Evolutionary conservation across 2,329 filamentous ascomycete species (phyloP), one percentile per base, ranked within the genome.

Genomic region (Didymella lethalis): DNA sequence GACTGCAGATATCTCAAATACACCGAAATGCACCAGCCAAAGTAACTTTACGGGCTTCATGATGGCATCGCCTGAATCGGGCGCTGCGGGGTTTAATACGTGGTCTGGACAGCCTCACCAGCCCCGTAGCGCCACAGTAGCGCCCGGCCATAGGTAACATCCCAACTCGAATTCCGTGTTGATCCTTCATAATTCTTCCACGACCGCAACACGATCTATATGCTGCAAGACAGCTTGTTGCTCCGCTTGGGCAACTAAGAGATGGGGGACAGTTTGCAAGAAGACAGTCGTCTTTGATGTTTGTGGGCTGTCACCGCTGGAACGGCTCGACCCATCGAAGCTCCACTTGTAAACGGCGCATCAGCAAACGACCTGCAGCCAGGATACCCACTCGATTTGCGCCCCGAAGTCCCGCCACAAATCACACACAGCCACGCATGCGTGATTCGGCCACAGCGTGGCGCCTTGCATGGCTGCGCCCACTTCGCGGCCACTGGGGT

Each of bases 381-480:
- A 47, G 57, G 50, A 31, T 49, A 47, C 38, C 57, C 57, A 60
- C 57, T 43, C 47, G 47, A 29, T 32, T 20, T 48, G 51, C 40
- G 56, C 51, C 47, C 51, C 51, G 57, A 59, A 23, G 48, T 51
- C 43, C 52, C 52, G 57, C 57, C 57, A 60, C 57, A 60, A 60
- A 60, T 60, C 57, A 60, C 36, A 60, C 57, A 36, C 57, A 60
- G 57, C 57, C 57, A 60, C 57, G 57, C 57, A 60, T 60, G 52
- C 48, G 38, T 43, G 36, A 23, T 51, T 26, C 34, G 51, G 47
- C 48, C 48, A 55, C 57, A 50, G n/a, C 38, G 57, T 60, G 57
- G 57, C 57, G 57, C 57, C 57, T 52, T 60, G 57, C 57, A 60
- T 60, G 47, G 57, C 48, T 56, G 52, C 56, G 57, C 48, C 57